Evolutionary conservation across 2,329 filamentous ascomycete genomes (phyloP).

Genomic region (Sordariomycetes sp.): DNA sequence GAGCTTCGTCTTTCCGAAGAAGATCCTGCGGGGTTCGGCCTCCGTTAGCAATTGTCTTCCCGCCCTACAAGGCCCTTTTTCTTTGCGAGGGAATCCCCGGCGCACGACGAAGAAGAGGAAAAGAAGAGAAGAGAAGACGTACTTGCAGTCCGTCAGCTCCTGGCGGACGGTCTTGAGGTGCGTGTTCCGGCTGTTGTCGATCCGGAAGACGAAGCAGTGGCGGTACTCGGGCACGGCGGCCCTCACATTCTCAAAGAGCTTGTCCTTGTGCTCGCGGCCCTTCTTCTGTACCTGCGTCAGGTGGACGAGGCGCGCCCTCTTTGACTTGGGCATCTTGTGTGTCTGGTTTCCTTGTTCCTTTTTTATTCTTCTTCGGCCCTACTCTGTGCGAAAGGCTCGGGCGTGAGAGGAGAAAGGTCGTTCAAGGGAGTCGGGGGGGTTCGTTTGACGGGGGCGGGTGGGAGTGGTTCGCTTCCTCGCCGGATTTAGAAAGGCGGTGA

Average conservation of each 20-base stretch:
- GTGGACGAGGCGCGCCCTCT: constrained; percentile 80
- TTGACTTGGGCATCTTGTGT: constrained; percentile 82
- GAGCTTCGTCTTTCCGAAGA: constrained; percentile 99
- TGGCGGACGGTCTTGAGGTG: constrained; percentile 85
- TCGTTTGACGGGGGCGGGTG: neutral
- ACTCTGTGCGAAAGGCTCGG: neutral
- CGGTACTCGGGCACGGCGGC: constrained; percentile 76
- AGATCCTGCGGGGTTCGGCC: constrained; percentile 51
- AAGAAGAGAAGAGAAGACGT: constrained; percentile 19
- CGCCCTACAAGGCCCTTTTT: neutral
- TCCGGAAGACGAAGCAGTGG: constrained; percentile 84
- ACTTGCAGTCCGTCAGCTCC: constrained; percentile 79
- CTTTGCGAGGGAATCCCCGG: neutral
- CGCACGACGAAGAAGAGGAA: too few species aligned
- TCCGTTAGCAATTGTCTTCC: neutral
- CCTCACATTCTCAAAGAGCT: constrained; percentile 81
- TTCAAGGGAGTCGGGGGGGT: neutral
- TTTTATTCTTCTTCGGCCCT: neutral
- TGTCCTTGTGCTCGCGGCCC: constrained; percentile 80
- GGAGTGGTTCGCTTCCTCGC: neutral
- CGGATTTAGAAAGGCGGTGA: neutral
- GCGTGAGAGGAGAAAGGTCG: neutral
- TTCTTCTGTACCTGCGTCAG: constrained; percentile 90
- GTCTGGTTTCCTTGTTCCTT: neutral
- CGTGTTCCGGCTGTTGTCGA: constrained; percentile 97